Percentiles rank a stretch among this genome's conserved stretches.
phyloP scores from a whole-genome alignment of 306 rosid genomes.

The Fragaria iinumae region DNA sequence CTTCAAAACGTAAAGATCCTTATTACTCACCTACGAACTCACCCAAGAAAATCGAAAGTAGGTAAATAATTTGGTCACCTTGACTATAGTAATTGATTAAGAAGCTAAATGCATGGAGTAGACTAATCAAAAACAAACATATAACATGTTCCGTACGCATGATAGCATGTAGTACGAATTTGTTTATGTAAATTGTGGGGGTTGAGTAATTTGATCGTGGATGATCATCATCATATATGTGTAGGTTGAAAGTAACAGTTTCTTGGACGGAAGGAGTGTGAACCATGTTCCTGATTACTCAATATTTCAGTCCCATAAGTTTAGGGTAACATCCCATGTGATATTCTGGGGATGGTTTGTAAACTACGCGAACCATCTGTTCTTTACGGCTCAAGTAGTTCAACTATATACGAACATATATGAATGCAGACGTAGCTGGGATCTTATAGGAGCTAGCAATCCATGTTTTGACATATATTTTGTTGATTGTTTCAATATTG shows the following conservation, averaged over 20 bases:
- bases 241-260: conserved; percentile 34
- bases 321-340: conserved; percentile 46
- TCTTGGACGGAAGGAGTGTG: conserved; percentile 35
- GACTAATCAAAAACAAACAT: background rate
- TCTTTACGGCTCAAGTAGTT: background rate
- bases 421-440: background rate
- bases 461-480: background rate
- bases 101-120: background rate
- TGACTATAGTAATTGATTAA: background rate
- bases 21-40: conserved; percentile 5
- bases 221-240: background rate
- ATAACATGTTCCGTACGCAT: conserved; percentile 39
- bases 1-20: background rate
- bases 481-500: background rate
- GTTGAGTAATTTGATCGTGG: conserved; percentile 30
- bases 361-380: background rate
- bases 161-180: conserved; percentile 23
- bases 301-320: conserved; percentile 23
- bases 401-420: background rate
- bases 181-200: background rate
- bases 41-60: conserved; percentile 1
- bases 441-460: background rate
- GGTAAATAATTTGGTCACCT: background rate
- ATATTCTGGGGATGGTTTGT: background rate
- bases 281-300: conserved; percentile 34